Evolutionary conservation across 139 green algal genomes (phyloP).

Genomic region (Diplosphaera chodatii): DNA sequence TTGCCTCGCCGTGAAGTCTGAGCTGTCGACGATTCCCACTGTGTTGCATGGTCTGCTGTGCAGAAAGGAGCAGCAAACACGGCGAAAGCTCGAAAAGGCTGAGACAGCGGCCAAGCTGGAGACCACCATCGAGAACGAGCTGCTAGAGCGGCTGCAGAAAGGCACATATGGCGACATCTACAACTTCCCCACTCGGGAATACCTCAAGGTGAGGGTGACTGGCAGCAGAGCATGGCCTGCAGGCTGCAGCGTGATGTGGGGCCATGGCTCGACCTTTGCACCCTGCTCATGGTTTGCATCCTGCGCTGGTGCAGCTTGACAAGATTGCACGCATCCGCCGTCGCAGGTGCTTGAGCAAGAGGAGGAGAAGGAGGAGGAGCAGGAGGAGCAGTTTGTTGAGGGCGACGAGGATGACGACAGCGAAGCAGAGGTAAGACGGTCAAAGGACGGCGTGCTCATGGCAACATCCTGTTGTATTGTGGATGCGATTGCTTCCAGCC

Average conservation of each 20-base stretch:
- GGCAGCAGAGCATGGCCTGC: too few relatives aligned
- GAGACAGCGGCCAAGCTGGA: conserved; percentile 87
- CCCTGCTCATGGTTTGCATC: too few relatives aligned
- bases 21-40: too few relatives aligned
- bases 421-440: neutral
- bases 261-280: too few relatives aligned
- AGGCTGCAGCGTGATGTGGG: too few relatives aligned
- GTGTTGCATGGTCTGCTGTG: too few relatives aligned
- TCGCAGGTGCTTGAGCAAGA: conserved; percentile 41
- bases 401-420: conserved; percentile 10
- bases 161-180: conserved; percentile 99
- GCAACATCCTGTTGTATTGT: too few relatives aligned
- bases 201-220: conserved; percentile 73
- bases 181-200: conserved; percentile 93
- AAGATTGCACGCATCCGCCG: too few relatives aligned
- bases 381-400: conserved; percentile 55
- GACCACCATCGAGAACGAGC: conserved; percentile 79
- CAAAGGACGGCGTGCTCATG: too few relatives aligned
- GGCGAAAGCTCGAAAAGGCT: conserved; percentile 80
- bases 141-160: conserved; percentile 85
- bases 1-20: too few relatives aligned
- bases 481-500: too few relatives aligned
- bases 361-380: conserved; percentile 64
- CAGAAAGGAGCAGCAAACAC: conserved; percentile 5
- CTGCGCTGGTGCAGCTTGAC: too few relatives aligned